Conservation (phyloP, 331 rosid genomes). For the Spiraea crenata region DNA sequence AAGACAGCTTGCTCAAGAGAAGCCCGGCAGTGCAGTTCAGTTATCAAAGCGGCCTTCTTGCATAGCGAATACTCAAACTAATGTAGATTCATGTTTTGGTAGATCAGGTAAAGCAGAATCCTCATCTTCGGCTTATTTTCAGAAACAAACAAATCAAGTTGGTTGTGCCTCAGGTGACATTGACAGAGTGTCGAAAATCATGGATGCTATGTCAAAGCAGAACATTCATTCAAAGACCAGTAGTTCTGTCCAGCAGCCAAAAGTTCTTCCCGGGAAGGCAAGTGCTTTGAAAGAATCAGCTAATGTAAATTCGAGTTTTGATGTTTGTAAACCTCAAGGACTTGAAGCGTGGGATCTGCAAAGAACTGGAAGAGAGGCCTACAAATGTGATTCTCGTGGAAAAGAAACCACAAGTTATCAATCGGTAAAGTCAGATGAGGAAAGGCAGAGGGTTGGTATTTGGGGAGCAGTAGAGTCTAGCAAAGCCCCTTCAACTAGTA, state of each 20-base stretch:
- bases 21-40: constrained; percentile 22
- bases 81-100: constrained; percentile 3
- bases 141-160: constrained; percentile 22
- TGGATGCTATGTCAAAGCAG: constrained; percentile 45
- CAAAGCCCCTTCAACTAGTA: constrained; percentile 20
- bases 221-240: constrained; percentile 23
- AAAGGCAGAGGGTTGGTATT: constrained; percentile 20
- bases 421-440: constrained; percentile 27
- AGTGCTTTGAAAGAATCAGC: constrained; percentile 27
- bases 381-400: constrained; percentile 14
- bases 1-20: constrained; percentile 18
- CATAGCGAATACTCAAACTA: background rate
- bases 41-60: constrained; percentile 2
- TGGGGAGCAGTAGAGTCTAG: constrained; percentile 31
- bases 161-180: constrained; percentile 32
- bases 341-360: constrained; percentile 19
- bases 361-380: constrained; percentile 23
- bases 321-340: constrained; percentile 21
- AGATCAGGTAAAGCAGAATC: constrained; percentile 30
- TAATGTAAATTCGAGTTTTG: constrained; percentile 11
- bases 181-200: constrained; percentile 66
- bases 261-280: constrained; percentile 28
- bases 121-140: constrained; percentile 33
- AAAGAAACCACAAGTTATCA: constrained; percentile 19
- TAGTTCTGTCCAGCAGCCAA: constrained; percentile 26